Percentiles rank a stretch among this genome's conserved stretches.
These are phyloP conservation scores for Yamadazyma siamensis DNA, from an alignment of 1,139 yeast species.

Conservation along the genomic window DNA sequence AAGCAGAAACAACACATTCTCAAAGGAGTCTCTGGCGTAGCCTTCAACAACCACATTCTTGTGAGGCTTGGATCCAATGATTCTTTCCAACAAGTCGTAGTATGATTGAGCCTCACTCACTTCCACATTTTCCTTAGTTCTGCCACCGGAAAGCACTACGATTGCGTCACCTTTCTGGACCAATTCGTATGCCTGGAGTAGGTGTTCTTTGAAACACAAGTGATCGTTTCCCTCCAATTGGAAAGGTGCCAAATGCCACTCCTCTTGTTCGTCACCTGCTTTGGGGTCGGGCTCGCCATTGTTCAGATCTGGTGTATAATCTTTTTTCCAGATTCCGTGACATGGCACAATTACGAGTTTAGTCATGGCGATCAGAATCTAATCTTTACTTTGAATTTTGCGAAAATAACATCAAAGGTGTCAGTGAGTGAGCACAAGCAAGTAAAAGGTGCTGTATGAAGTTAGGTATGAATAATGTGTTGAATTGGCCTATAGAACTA, in stretches of 20 bases:
- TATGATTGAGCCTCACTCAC: conserved; percentile 66
- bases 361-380: too few species aligned
- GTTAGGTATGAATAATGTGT: too few species aligned
- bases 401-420: too few species aligned
- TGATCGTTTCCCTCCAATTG: conserved; percentile 71
- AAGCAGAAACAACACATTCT: conserved; percentile 65
- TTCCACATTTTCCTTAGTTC: conserved; percentile 55
- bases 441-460: too few species aligned
- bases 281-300: conserved; percentile 23
- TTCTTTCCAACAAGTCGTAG: conserved; percentile 34
- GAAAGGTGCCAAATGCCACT: conserved; percentile 66
- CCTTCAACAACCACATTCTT: conserved; percentile 54
- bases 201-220: conserved; percentile 62
- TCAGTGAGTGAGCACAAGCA: too few species aligned
- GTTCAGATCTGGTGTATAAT: too few species aligned
- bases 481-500: too few species aligned
- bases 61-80: conserved; percentile 15
- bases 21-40: conserved; percentile 78
- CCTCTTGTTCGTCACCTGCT: conserved; percentile 25
- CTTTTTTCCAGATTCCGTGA: conserved; percentile 59
- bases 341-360: conserved; percentile 60
- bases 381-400: too few species aligned
- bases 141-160: conserved; percentile 70
- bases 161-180: conserved; percentile 27
- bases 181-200: conserved; percentile 33